Percentiles rank a stretch among this genome's conserved stretches.
Conservation (phyloP, 192 early-diverging fungal genomes). For the Pilaira anomala region DNA sequence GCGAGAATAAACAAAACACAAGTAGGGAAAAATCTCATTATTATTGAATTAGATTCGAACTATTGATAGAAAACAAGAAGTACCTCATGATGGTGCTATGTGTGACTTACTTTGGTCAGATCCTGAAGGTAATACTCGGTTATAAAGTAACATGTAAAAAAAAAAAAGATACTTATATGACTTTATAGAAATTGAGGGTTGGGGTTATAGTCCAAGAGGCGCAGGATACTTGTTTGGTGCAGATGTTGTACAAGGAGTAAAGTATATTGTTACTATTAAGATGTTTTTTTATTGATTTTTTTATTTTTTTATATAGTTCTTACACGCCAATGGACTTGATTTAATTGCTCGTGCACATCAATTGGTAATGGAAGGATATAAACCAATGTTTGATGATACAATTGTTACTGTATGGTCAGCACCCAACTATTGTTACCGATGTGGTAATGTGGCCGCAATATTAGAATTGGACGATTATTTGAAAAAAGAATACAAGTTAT, state of each 20-base stretch:
- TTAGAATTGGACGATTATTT: slow-evolving; percentile 90
- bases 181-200: slow-evolving; percentile 72
- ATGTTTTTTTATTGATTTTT: not conserved
- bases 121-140: slow-evolving; percentile 67
- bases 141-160: not conserved
- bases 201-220: slow-evolving; percentile 95
- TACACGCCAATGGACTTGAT: slow-evolving; percentile 81
- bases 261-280: not conserved
- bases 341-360: slow-evolving; percentile 96
- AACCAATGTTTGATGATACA: slow-evolving; percentile 92
- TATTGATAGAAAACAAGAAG: slow-evolving; percentile 94
- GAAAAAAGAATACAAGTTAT: slow-evolving; percentile 86
- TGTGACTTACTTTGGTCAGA: slow-evolving; percentile 98
- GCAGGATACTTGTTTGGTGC: slow-evolving; percentile 99
- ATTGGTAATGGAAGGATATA: slow-evolving; percentile 97
- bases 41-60: slow-evolving; percentile 65
- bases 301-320: slow-evolving; percentile 40
- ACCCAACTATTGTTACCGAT: slow-evolving; percentile 98
- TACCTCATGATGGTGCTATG: slow-evolving; percentile 97
- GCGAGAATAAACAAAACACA: not conserved
- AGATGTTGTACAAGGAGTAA: slow-evolving; percentile 75
- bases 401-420: slow-evolving; percentile 99
- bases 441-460: slow-evolving; percentile 98
- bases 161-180: not conserved
- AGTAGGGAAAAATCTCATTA: not conserved